phyloP scores from a whole-genome alignment of 139 green algal genomes.

The Tetraselmis chui region DNA sequence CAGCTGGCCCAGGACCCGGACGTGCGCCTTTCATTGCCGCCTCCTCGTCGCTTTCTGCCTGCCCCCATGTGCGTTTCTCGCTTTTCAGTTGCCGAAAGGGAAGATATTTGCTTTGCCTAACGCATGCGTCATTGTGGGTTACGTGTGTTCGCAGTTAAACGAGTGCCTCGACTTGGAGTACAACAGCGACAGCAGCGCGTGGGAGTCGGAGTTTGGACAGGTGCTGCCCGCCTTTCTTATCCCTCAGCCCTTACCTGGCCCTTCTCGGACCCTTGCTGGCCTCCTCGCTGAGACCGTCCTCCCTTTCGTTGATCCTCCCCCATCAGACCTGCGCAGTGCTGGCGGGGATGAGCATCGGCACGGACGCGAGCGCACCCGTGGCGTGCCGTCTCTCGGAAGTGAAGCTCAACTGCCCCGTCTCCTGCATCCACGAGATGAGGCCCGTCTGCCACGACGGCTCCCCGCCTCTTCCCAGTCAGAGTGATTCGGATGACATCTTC shows the following conservation, averaged over 20 bases:
- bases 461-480: not conserved
- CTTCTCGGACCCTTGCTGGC: no score
- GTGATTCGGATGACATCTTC: not conserved
- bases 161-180: not conserved
- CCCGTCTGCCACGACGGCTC: not conserved
- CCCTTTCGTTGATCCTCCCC: not conserved
- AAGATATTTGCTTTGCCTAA: no score
- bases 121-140: no score
- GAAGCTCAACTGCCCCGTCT: not conserved
- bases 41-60: no score
- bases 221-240: no score
- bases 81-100: no score
- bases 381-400: not conserved
- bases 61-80: no score
- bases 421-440: not conserved
- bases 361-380: not conserved
- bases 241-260: no score
- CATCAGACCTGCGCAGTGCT: not conserved
- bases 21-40: no score
- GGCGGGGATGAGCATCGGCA: not conserved
- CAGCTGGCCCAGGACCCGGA: not conserved
- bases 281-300: no score
- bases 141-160: not conserved
- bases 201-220: not conserved
- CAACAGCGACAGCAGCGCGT: not conserved